phyloP scores from a whole-genome alignment of 2,329 filamentous ascomycete genomes.

The Aspergillus sp. region DNA sequence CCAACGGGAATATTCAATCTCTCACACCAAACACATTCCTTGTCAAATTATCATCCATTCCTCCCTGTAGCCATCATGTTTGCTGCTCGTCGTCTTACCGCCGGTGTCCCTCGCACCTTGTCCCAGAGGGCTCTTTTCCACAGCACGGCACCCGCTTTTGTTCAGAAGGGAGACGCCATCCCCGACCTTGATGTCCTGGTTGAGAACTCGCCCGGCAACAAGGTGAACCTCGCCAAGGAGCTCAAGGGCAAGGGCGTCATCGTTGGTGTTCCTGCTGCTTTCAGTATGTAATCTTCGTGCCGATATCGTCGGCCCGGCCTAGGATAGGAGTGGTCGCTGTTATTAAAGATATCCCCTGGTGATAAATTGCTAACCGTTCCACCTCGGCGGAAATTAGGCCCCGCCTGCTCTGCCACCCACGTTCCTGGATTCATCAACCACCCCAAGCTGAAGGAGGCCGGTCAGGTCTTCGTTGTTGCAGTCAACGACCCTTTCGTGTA shows the following conservation, averaged over 20 bases:
- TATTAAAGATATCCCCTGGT: neutral
- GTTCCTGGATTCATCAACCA: slow-evolving; percentile 85
- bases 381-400: slow-evolving; percentile 42
- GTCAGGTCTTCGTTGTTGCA: slow-evolving; percentile 83
- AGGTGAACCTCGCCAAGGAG: slow-evolving; percentile 82
- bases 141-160: slow-evolving; percentile 47
- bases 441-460: slow-evolving; percentile 74
- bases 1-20: neutral
- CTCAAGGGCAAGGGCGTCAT: slow-evolving; percentile 76
- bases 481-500: slow-evolving; percentile 97
- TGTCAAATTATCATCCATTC: neutral
- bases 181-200: slow-evolving; percentile 76
- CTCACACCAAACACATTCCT: neutral
- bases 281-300: slow-evolving; percentile 51
- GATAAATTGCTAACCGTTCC: slow-evolving; percentile 7
- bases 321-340: neutral
- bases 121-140: slow-evolving; percentile 41
- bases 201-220: slow-evolving; percentile 87
- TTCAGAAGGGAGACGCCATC: slow-evolving; percentile 77
- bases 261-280: slow-evolving; percentile 81
- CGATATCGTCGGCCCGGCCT: neutral
- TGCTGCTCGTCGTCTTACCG: slow-evolving; percentile 39
- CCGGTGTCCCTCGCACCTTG: slow-evolving; percentile 33
- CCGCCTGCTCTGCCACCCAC: slow-evolving; percentile 68
- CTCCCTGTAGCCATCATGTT: slow-evolving; percentile 34